These are phyloP conservation scores for Torrubiellomyces zombiae DNA, from an alignment of 2,329 filamentous ascomycete genomes.

Conservation along the genomic window DNA sequence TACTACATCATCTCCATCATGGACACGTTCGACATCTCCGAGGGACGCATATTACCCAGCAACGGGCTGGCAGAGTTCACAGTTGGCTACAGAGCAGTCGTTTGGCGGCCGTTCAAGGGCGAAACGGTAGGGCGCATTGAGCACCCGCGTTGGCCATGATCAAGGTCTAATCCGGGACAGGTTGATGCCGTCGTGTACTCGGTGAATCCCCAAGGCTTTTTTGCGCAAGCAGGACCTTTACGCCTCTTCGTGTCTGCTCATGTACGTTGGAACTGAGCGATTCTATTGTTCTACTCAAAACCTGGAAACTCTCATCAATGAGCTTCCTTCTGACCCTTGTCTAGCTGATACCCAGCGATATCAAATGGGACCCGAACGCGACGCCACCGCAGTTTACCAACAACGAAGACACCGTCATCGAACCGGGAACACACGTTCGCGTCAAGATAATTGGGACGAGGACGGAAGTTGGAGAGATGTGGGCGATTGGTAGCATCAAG, in stretches of 20 bases:
- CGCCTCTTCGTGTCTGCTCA: slow-evolving; percentile 67
- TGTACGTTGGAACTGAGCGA: too few species aligned
- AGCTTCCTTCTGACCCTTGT: background rate
- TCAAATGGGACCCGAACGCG: slow-evolving; percentile 89
- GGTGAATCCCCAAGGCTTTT: slow-evolving; percentile 86
- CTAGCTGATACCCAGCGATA: slow-evolving; percentile 77
- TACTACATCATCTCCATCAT: slow-evolving; percentile 98
- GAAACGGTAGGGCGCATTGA: slow-evolving; percentile 58
- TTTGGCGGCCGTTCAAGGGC: slow-evolving; percentile 95
- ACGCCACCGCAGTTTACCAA: slow-evolving; percentile 96
- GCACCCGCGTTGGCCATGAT: slow-evolving; percentile 5
- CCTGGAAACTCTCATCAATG: too few species aligned
- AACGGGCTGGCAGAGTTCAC: slow-evolving; percentile 89
- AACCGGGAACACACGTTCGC: slow-evolving; percentile 82
- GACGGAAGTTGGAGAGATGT: slow-evolving; percentile 88
- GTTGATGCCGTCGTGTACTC: slow-evolving; percentile 87
- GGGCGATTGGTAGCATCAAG: slow-evolving; percentile 94
- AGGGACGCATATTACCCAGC: slow-evolving; percentile 80
- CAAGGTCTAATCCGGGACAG: slow-evolving; percentile 30
- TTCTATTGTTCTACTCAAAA: too few species aligned
- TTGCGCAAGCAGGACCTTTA: slow-evolving; percentile 64
- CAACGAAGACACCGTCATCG: slow-evolving; percentile 83
- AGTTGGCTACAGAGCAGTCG: slow-evolving; percentile 85
- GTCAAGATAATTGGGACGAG: slow-evolving; percentile 89
- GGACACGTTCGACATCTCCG: slow-evolving; percentile 88